A percentile compares a stretch with the other conserved stretches of the same genome.
Evolutionary conservation across 441 rosid species (phyloP).

Genomic region (Corymbia calophylla): DNA sequence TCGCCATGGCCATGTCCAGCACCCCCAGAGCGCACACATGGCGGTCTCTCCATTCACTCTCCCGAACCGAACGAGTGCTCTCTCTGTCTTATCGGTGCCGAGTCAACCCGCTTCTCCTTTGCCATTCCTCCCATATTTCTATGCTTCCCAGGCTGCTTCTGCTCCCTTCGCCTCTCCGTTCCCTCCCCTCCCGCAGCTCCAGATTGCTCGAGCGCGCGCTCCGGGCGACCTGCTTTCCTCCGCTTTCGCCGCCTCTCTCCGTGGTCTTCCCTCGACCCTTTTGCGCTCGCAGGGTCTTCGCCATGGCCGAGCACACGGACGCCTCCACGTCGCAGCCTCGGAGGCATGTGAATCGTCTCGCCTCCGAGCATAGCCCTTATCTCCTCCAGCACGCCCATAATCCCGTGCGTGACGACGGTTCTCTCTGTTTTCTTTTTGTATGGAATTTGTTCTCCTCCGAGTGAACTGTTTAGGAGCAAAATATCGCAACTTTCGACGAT

Average conservation of each 20-base stretch:
- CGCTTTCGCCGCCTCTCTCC: slow-evolving; percentile 14
- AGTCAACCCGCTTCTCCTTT: not conserved
- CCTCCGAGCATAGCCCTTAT: slow-evolving; percentile 89
- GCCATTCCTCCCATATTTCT: not conserved
- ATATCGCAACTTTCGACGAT: not conserved
- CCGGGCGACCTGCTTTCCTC: not conserved
- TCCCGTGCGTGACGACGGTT: slow-evolving; percentile 14
- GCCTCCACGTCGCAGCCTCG: slow-evolving; percentile 33
- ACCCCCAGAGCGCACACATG: not conserved
- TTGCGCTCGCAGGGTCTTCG: slow-evolving; percentile 27
- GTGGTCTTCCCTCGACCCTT: slow-evolving; percentile 27
- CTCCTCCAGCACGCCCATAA: slow-evolving; percentile 96
- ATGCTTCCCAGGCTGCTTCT: not conserved
- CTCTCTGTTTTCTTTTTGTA: not conserved
- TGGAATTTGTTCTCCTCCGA: not conserved
- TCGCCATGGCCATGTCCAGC: not conserved
- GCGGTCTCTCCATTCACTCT: not conserved
- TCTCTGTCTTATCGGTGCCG: not conserved
- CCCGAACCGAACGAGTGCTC: not conserved
- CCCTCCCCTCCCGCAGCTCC: not conserved
- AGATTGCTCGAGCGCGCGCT: not conserved
- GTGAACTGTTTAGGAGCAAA: not conserved
- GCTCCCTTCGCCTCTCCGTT: not conserved
- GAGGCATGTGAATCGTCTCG: slow-evolving; percentile 61
- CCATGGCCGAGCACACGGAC: slow-evolving; percentile 55